A percentile compares a stretch with the other conserved stretches of the same genome.
Conservation (phyloP, 2,329 filamentous ascomycete genomes). For the Diaporthe velutina region DNA sequence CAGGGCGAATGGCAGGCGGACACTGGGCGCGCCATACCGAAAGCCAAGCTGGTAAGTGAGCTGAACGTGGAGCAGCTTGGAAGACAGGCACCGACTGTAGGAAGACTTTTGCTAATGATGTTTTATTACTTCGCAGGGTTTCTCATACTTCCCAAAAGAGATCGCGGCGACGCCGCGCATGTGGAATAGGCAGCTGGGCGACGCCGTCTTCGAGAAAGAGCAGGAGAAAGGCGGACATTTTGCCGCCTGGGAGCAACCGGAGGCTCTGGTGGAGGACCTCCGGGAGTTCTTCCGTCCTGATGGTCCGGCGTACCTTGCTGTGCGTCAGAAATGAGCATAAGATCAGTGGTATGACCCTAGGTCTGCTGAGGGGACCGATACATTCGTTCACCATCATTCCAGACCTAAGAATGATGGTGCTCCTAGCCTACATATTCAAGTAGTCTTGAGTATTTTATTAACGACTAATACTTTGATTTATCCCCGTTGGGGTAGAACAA, state of each 20-base stretch:
- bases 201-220: slow-evolving; percentile 67
- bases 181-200: slow-evolving; percentile 70
- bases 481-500: no score
- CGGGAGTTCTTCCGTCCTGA: slow-evolving; percentile 66
- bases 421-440: no score
- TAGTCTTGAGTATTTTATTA: no score
- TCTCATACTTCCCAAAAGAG: slow-evolving; percentile 68
- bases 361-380: no score
- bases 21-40: slow-evolving; percentile 51
- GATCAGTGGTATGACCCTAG: no score
- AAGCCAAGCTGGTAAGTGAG: slow-evolving; percentile 20
- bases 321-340: not conserved
- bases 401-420: no score
- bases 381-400: no score
- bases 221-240: slow-evolving; percentile 71
- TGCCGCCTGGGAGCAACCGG: slow-evolving; percentile 70
- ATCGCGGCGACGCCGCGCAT: slow-evolving; percentile 64
- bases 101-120: not conserved
- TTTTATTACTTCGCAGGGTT: not conserved
- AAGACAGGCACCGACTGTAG: not conserved
- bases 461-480: no score
- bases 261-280: slow-evolving; percentile 66
- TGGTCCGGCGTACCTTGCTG: not conserved
- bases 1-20: slow-evolving; percentile 29
- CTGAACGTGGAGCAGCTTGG: not conserved